Base-by-base conservation (phyloP, 495 filamentous ascomycete genomes). In the Halenospora varia region DNA sequence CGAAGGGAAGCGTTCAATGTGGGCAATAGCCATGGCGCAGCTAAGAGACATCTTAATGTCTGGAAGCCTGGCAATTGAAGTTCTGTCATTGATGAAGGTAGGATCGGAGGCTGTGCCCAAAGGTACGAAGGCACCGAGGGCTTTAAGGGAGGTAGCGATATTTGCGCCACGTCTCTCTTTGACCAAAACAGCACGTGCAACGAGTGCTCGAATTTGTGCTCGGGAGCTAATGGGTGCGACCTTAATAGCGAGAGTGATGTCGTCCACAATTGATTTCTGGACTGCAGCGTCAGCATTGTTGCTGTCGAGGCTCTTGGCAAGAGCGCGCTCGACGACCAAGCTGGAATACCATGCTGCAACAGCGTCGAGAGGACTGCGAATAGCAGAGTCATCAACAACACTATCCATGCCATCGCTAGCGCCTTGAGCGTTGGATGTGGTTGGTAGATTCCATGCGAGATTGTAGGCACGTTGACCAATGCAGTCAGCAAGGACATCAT, bases 271-370 rank as follows among this genome's bases (percentile, higher is more conserved):
- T 18, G 71, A 54, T 48, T 74, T 71, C 23, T 75, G 71, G 24
- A 61, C 22, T 13, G 18, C 53, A 8, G 22, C n/a, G 35, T 59
- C 62, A 22, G 42, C 59, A n/a, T 25, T 29, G 46, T n/a, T 59
- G 48, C 53, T 62, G 40, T 85, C 80, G 10, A 90, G 73, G 56
- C 79, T 87, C 19, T 73, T 73, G 23, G 85, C 70, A 20, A 97
- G 80, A 8, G 82, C 84, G 29, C 77, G 77, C 47, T 93, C 87
- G 24, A 96, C 72, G n/a, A 84, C 72, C 50, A 88, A 78, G 61
- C 83, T 87, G 1, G 91, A 95, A 75, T 84, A 93, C 93, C 92
- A 96, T 0, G 92, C 88, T 13, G 92, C 89, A 18, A 96, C 79
- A 23, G 89, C 91, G 68, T 97, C 93, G 56, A 96, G 81, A 8